Conservation (phyloP, 2,329 filamentous ascomycete genomes). For the Aspergillus aculeatus region DNA sequence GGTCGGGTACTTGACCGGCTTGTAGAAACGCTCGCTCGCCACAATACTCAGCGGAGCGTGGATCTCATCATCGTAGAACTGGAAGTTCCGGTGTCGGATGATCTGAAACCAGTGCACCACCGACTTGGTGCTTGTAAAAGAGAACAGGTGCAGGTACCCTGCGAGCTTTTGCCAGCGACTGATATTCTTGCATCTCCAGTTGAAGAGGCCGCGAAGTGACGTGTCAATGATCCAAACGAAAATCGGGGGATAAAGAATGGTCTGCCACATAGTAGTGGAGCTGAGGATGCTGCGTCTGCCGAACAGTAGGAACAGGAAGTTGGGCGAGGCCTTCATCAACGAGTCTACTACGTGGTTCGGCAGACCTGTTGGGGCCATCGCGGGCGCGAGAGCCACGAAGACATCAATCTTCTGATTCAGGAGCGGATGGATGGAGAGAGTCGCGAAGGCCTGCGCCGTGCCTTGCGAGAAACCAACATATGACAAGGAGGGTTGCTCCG, state of each 20-base stretch:
- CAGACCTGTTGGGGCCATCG: slow-evolving; percentile 91
- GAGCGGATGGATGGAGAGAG: slow-evolving; percentile 84
- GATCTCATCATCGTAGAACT: slow-evolving; percentile 97
- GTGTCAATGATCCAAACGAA: slow-evolving; percentile 86
- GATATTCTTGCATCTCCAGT: slow-evolving; percentile 86
- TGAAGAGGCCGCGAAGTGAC: slow-evolving; percentile 78
- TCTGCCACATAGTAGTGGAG: slow-evolving; percentile 96
- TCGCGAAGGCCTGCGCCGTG: slow-evolving; percentile 93
- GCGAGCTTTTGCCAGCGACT: slow-evolving; percentile 84
- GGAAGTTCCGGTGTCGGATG: slow-evolving; percentile 91
- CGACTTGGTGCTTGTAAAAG: slow-evolving; percentile 92
- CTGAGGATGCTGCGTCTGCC: slow-evolving; percentile 87
- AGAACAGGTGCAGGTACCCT: slow-evolving; percentile 93
- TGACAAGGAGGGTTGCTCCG: slow-evolving; percentile 77
- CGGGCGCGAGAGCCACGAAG: slow-evolving; percentile 91
- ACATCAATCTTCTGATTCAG: slow-evolving; percentile 93
- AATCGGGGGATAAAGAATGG: slow-evolving; percentile 88
- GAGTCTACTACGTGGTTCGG: slow-evolving; percentile 89
- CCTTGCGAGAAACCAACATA: slow-evolving; percentile 98
- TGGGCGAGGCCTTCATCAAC: slow-evolving; percentile 87
- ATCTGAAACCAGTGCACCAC: slow-evolving; percentile 99
- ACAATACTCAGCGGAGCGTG: slow-evolving; percentile 71
- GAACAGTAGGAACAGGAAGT: slow-evolving; percentile 89
- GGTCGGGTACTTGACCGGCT: slow-evolving; percentile 93
- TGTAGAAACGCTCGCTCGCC: slow-evolving; percentile 80